phyloP scores from a whole-genome alignment of 1,139 yeast genomes.

The Yamadazyma siamensis region DNA sequence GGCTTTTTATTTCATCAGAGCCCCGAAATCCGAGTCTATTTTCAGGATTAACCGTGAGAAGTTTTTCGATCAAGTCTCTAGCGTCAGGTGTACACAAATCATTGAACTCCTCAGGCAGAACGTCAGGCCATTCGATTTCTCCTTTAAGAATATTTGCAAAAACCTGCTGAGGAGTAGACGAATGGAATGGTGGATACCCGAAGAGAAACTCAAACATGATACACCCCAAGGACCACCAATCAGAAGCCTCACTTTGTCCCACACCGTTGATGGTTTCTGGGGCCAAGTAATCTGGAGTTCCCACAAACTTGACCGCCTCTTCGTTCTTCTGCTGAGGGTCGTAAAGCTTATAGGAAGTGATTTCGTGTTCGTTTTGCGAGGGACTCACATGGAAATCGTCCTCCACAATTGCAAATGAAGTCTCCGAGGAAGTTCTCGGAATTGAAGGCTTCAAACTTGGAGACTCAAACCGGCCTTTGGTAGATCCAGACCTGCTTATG shows the following conservation, averaged over 20 bases:
- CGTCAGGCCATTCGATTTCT: conserved; percentile 79
- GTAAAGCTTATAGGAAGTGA: conserved; percentile 58
- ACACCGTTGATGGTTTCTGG: conserved; percentile 91
- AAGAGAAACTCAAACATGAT: conserved; percentile 86
- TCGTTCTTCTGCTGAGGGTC: conserved; percentile 58
- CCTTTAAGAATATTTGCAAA: conserved; percentile 76
- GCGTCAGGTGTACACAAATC: conserved; percentile 64
- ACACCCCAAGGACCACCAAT: conserved; percentile 99
- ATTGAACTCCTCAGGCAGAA: conserved; percentile 50
- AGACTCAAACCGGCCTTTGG: conserved; percentile 26
- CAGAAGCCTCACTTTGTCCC: conserved; percentile 83
- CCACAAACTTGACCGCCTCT: conserved; percentile 63
- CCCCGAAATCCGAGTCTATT: conserved; percentile 74
- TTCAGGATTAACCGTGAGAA: conserved; percentile 62
- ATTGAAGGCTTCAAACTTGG: conserved; percentile 48
- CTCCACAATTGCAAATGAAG: conserved; percentile 53
- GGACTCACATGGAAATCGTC: conserved; percentile 38
- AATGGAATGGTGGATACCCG: conserved; percentile 96
- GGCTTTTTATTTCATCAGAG: conserved; percentile 70
- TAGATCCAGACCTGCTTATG: conserved; percentile 4
- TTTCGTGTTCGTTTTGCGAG: conserved; percentile 18
- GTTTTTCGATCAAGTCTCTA: conserved; percentile 62
- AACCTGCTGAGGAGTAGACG: conserved; percentile 72
- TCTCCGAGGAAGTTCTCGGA: conserved; percentile 51
- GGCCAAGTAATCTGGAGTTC: conserved; percentile 96